Evolutionary conservation across 2,329 filamentous ascomycete genomes (phyloP).

Genomic region (Fusarium neocosmosporiellum): DNA sequence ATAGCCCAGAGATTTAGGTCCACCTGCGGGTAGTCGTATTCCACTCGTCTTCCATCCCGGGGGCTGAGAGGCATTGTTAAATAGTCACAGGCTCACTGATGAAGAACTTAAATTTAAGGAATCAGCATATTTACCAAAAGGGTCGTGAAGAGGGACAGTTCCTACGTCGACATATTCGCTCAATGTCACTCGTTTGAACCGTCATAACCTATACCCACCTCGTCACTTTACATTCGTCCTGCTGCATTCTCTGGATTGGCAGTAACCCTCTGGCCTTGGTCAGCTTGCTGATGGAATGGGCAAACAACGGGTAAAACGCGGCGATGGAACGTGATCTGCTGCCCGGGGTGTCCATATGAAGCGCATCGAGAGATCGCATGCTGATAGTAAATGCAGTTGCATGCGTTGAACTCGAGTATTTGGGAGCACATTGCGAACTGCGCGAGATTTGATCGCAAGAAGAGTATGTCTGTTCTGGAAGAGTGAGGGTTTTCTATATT

Average conservation of each 20-base stretch:
- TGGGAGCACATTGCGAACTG: neutral
- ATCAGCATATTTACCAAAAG: neutral
- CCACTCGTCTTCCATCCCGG: neutral
- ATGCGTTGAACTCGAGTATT: conserved; percentile 73
- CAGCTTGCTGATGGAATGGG: conserved; percentile 77
- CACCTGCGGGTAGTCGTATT: neutral
- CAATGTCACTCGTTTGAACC: neutral
- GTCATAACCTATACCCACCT: neutral
- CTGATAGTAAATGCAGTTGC: conserved; percentile 85
- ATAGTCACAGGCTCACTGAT: neutral
- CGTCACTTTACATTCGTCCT: neutral
- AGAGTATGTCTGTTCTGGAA: neutral
- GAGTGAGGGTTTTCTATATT: neutral
- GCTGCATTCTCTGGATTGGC: neutral
- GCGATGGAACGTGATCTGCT: conserved; percentile 68
- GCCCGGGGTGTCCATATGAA: conserved; percentile 76
- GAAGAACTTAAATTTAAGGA: neutral
- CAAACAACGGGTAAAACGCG: conserved; percentile 67
- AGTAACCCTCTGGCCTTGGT: neutral
- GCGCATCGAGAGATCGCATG: conserved; percentile 86
- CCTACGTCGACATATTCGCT: conserved; percentile 15
- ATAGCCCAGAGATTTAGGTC: neutral
- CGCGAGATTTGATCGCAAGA: neutral
- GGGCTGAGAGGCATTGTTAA: neutral
- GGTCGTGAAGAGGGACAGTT: rapidly evolving